Conservation (phyloP, 345 rosid species). For the Syzygium aromaticum region DNA sequence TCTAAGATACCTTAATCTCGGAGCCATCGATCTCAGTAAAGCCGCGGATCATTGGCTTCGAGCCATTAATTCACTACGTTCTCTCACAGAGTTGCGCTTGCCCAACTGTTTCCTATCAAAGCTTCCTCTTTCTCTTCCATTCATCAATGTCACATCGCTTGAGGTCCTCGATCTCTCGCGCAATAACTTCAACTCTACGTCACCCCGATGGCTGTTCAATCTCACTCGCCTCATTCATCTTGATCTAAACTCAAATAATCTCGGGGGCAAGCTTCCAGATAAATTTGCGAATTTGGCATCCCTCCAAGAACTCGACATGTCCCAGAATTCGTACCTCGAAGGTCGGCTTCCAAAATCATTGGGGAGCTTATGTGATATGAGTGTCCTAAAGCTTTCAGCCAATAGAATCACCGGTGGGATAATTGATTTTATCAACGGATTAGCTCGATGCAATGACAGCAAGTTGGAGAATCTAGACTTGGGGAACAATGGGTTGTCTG, state of each 20-base stretch:
- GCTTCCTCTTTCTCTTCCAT: slow-evolving; percentile 2
- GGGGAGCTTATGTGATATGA: not conserved
- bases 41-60: too few species aligned
- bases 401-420: not conserved
- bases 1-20: too few species aligned
- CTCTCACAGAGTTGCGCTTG: slow-evolving; percentile 17
- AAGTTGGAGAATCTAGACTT: not conserved
- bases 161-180: slow-evolving; percentile 23
- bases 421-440: not conserved
- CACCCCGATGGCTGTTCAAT: too few species aligned
- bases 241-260: too few species aligned
- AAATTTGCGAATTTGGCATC: too few species aligned
- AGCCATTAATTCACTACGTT: slow-evolving; percentile 12
- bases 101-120: not conserved
- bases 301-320: too few species aligned
- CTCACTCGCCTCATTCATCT: too few species aligned
- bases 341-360: not conserved
- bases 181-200: not conserved
- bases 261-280: too few species aligned
- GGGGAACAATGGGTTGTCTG: not conserved
- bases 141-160: slow-evolving; percentile 8
- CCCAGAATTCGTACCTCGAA: too few species aligned
- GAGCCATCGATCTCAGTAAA: too few species aligned
- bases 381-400: not conserved
- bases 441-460: not conserved